phyloP scores from a whole-genome alignment of 2,329 filamentous ascomycete species.

The Calcarisporium arbuscula region DNA sequence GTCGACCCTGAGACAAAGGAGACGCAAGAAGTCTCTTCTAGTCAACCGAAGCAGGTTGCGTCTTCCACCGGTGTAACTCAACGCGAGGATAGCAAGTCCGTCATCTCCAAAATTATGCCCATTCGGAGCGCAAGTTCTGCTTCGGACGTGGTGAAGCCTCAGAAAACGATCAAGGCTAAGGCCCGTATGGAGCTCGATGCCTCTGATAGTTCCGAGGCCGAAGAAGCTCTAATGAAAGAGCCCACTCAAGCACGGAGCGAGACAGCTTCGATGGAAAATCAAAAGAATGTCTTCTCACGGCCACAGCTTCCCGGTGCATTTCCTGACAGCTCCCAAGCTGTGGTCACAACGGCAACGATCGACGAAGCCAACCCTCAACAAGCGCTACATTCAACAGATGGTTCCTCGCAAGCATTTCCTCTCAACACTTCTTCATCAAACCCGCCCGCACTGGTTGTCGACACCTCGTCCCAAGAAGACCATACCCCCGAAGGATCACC shows the following conservation, averaged over 20 bases:
- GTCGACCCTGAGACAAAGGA: conserved; percentile 49
- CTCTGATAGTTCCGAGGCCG: conserved; percentile 54
- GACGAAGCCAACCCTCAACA: too few relatives aligned
- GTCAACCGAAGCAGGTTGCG: conserved; percentile 18
- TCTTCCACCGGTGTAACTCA: conserved; percentile 27
- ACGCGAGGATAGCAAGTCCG: conserved; percentile 32
- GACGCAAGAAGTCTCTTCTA: conserved; percentile 27
- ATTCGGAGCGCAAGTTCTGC: conserved; percentile 24
- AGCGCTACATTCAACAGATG: too few relatives aligned
- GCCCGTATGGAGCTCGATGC: conserved; percentile 63
- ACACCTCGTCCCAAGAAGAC: conserved; percentile 65
- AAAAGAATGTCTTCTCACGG: conserved; percentile 17
- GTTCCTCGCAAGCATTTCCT: too few relatives aligned
- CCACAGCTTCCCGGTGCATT: conserved; percentile 33
- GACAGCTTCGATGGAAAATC: conserved; percentile 11
- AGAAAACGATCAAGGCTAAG: conserved; percentile 44
- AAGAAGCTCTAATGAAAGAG: conserved; percentile 28
- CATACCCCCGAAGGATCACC: conserved; percentile 58
- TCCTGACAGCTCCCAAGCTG: conserved; percentile 33
- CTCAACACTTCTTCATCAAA: conserved; percentile 37
- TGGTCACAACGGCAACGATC: conserved; percentile 21
- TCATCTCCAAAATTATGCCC: conserved; percentile 12
- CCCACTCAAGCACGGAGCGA: conserved; percentile 13
- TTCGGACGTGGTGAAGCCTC: conserved; percentile 43
- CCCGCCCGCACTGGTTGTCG: conserved; percentile 61